Percentiles rank a stretch among this genome's conserved stretches.
phyloP scores from a whole-genome alignment of 192 early-diverging fungal species.

The Entomortierella chlamydospora region DNA sequence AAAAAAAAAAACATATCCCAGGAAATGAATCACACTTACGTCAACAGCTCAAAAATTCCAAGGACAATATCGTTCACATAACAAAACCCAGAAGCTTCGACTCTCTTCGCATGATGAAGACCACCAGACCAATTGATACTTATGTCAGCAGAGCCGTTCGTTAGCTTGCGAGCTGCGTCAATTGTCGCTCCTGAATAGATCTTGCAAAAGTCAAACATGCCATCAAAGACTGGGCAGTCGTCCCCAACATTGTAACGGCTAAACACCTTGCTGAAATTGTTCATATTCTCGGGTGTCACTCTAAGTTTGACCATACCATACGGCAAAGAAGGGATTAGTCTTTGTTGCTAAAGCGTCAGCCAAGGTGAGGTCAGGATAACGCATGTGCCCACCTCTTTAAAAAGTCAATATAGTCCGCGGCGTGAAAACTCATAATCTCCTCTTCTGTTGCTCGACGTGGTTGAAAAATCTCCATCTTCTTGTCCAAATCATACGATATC shows the following conservation, averaged over 20 bases:
- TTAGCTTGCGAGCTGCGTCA: slow-evolving; percentile 88
- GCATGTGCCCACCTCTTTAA: slow-evolving; percentile 74
- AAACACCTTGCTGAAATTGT: slow-evolving; percentile 67
- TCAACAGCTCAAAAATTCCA: slow-evolving; percentile 88
- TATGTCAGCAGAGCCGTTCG: slow-evolving; percentile 85
- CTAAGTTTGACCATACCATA: slow-evolving; percentile 28
- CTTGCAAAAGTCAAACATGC: slow-evolving; percentile 95
- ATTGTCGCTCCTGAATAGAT: slow-evolving; percentile 95
- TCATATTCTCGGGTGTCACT: slow-evolving; percentile 80
- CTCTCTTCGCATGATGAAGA: slow-evolving; percentile 90
- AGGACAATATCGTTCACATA: slow-evolving; percentile 99
- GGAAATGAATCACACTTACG: slow-evolving; percentile 50
- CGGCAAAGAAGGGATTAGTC: neutral
- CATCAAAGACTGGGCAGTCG: slow-evolving; percentile 98
- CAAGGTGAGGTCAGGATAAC: no score
- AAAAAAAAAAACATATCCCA: no score
- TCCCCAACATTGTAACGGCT: slow-evolving; percentile 92
- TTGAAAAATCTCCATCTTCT: slow-evolving; percentile 89
- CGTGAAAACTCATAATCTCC: slow-evolving; percentile 95
- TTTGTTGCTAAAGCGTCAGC: no score
- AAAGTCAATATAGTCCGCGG: slow-evolving; percentile 97
- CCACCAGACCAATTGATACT: slow-evolving; percentile 99
- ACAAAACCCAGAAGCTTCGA: slow-evolving; percentile 95
- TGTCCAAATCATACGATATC: slow-evolving; percentile 90
- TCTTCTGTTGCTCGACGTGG: slow-evolving; percentile 87